A percentile compares a stretch with the other conserved stretches of the same genome.
Conservation (phyloP, 1,284 basidiomycete genomes). For the Ceratobasidium sp. region DNA sequence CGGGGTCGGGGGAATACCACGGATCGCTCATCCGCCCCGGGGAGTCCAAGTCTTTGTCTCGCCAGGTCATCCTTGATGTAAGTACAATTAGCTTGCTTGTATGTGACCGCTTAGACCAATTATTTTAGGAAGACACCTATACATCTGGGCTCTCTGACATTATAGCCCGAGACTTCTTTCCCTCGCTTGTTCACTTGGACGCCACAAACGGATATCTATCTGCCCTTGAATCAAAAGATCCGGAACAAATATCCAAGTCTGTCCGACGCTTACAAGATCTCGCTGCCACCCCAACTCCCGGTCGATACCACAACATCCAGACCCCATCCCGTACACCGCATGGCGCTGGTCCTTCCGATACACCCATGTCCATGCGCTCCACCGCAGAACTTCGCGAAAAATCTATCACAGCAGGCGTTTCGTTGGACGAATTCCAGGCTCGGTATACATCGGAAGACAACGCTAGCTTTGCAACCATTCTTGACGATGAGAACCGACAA, state of each 20-base stretch:
- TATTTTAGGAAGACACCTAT: conserved; percentile 82
- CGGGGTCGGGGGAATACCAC: conserved; percentile 26
- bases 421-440: conserved; percentile 85
- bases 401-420: conserved; percentile 68
- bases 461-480: conserved; percentile 87
- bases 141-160: conserved; percentile 90
- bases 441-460: conserved; percentile 95
- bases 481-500: conserved; percentile 84
- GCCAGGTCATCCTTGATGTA: conserved; percentile 71
- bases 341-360: conserved; percentile 65
- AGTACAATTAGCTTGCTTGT: conserved; percentile 3
- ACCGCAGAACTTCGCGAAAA: conserved; percentile 52
- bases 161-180: conserved; percentile 97
- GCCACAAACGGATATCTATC: conserved; percentile 86
- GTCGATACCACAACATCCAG: conserved; percentile 53
- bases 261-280: conserved; percentile 75
- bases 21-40: conserved; percentile 18
- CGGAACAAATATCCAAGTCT: conserved; percentile 71
- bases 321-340: conserved; percentile 67
- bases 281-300: conserved; percentile 58
- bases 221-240: conserved; percentile 74
- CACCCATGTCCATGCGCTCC: conserved; percentile 59
- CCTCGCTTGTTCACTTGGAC: conserved; percentile 84
- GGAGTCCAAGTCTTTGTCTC: conserved; percentile 32
- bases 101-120: conserved; percentile 30